Conservation (phyloP, 129 eudicot genomes). For the Centrapalus pauciflorus region DNA sequence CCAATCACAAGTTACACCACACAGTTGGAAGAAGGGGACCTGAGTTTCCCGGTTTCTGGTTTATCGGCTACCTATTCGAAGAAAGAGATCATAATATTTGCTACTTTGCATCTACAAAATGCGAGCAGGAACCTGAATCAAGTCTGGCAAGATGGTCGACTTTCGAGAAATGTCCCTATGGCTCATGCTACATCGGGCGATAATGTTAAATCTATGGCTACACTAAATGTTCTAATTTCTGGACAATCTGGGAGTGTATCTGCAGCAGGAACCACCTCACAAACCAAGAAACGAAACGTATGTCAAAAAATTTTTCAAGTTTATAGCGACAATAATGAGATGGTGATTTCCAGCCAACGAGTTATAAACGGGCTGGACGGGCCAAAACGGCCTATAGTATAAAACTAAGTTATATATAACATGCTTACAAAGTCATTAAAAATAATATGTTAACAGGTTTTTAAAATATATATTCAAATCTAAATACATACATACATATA, state of each 20-base stretch:
- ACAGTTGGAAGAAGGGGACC: conserved; percentile 37
- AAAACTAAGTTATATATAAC: too few relatives aligned
- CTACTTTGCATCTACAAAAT: conserved; percentile 42
- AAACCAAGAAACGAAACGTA: conserved; percentile 45
- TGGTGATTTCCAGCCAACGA: too few relatives aligned
- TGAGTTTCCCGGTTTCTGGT: conserved; percentile 57
- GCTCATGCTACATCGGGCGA: conserved; percentile 43
- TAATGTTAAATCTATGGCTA: conserved; percentile 44
- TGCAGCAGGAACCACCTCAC: conserved; percentile 28
- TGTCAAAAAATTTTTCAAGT: not conserved
- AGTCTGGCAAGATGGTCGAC: conserved; percentile 76
- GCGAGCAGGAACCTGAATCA: conserved; percentile 42
- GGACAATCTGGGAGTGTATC: conserved; percentile 30
- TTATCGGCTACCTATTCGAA: conserved; percentile 43
- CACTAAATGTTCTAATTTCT: conserved; percentile 46
- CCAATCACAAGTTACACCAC: conserved; percentile 38
- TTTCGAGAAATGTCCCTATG: conserved; percentile 34
- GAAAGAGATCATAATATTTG: conserved; percentile 49
- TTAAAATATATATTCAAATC: too few relatives aligned
- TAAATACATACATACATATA: too few relatives aligned
- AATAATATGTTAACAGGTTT: too few relatives aligned
- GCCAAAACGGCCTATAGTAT: too few relatives aligned
- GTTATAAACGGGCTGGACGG: too few relatives aligned
- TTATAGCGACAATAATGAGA: too few relatives aligned
- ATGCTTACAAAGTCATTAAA: too few relatives aligned